These are phyloP conservation scores for Colletotrichum trifolii DNA, from an alignment of 2,329 filamentous ascomycete genomes.

Conservation along the genomic window DNA sequence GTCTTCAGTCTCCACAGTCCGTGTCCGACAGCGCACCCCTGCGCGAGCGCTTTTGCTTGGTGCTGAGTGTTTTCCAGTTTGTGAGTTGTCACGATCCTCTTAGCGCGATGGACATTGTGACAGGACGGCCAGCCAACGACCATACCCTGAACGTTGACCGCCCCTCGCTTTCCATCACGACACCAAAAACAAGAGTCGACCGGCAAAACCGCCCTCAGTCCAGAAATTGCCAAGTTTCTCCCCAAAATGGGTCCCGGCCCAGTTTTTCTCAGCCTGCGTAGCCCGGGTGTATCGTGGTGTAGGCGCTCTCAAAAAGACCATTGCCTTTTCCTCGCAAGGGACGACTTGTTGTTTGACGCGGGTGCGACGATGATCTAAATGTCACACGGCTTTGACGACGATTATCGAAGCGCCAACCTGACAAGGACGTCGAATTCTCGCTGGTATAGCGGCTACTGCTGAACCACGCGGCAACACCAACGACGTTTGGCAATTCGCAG, in stretches of 20 bases:
- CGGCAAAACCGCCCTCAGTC: conserved; percentile 7
- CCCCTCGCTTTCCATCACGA: conserved; percentile 23
- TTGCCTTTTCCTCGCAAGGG: not conserved
- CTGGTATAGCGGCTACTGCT: too few relatives aligned
- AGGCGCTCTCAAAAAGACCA: not conserved
- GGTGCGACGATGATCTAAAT: not conserved
- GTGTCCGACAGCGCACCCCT: conserved; percentile 6
- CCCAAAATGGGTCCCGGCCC: conserved; percentile 3
- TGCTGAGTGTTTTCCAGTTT: not conserved
- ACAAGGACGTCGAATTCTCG: too few relatives aligned
- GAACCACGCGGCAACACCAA: too few relatives aligned
- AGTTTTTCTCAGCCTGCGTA: not conserved
- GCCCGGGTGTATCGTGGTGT: too few relatives aligned
- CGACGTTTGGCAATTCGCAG: too few relatives aligned
- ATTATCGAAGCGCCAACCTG: not conserved
- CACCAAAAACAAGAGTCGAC: not conserved
- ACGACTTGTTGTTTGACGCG: not conserved
- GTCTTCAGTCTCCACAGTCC: conserved; percentile 11
- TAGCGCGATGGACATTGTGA: conserved; percentile 10
- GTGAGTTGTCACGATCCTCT: conserved; percentile 6
- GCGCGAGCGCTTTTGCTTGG: conserved; percentile 5
- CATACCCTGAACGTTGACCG: conserved; percentile 1
- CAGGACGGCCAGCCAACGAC: conserved; percentile 11
- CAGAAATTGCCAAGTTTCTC: conserved; percentile 1
- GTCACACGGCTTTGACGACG: not conserved